Percentiles rank a stretch among this genome's conserved stretches.
Evolutionary conservation across 495 filamentous ascomycete species (phyloP).

Genomic region (Ascobolus immersus): DNA sequence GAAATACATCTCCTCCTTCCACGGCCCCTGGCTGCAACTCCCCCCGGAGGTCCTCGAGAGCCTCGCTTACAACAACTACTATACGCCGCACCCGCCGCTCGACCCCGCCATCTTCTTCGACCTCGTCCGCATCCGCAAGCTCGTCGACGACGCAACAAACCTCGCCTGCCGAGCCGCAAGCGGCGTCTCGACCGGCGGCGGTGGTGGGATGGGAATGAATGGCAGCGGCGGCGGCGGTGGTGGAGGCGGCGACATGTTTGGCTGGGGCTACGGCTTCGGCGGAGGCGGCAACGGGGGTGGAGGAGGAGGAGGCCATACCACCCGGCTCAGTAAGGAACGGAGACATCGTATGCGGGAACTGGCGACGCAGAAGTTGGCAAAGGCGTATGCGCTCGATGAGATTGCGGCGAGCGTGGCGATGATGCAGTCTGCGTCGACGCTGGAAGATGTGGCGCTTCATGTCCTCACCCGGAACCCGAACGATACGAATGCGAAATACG

Average conservation of each 20-base stretch:
- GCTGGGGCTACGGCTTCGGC: no score
- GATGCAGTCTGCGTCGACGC: conserved; percentile 53
- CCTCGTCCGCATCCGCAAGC: conserved; percentile 48
- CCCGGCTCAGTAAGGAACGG: conserved; percentile 44
- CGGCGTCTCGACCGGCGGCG: conserved; percentile 31
- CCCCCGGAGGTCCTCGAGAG: conserved; percentile 57
- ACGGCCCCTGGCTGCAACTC: conserved; percentile 66
- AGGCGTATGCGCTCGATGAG: conserved; percentile 53
- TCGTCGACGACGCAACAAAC: conserved; percentile 51
- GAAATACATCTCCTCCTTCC: conserved; percentile 61
- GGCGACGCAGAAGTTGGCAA: conserved; percentile 46
- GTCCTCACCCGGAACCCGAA: conserved; percentile 38
- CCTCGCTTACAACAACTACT: conserved; percentile 53
- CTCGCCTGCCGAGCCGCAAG: conserved; percentile 50
- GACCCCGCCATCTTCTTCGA: conserved; percentile 64
- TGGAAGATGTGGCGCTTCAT: conserved; percentile 51
- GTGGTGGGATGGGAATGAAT: no score
- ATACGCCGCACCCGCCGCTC: conserved; percentile 46
- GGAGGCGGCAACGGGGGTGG: conserved; percentile 33
- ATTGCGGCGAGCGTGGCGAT: conserved; percentile 58
- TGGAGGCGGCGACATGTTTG: no score
- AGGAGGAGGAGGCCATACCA: conserved; percentile 28
- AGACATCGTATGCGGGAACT: conserved; percentile 52
- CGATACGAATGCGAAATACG: conserved; percentile 49
- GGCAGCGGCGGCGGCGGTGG: no score